Evolutionary conservation across 2,329 filamentous ascomycete species (phyloP).

Genomic region (Verticillium dahliae): DNA sequence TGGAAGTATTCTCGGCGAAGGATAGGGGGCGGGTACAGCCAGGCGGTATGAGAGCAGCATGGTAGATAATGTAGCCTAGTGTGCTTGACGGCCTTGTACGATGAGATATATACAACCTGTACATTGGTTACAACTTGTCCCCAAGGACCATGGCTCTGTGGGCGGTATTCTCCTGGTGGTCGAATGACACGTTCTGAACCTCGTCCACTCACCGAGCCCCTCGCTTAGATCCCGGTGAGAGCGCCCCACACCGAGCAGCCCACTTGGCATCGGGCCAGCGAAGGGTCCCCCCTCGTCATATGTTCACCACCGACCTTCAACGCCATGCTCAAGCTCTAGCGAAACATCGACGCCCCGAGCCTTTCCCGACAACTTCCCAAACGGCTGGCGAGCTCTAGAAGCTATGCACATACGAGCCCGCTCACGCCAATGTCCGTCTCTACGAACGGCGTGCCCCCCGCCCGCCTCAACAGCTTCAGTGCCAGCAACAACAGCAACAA

Average conservation of each 20-base stretch:
- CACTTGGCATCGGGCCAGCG: slow-evolving; percentile 11
- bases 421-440: slow-evolving; percentile 40
- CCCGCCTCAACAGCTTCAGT: slow-evolving; percentile 18
- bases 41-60: slow-evolving; percentile 44
- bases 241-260: slow-evolving; percentile 5
- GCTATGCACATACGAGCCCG: slow-evolving; percentile 35
- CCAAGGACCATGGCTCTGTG: neutral
- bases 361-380: neutral
- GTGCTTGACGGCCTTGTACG: neutral
- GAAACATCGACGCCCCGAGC: slow-evolving; percentile 8
- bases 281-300: neutral
- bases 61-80: neutral
- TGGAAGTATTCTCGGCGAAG: slow-evolving; percentile 53
- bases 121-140: neutral
- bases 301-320: slow-evolving; percentile 4
- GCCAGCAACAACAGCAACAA: slow-evolving; percentile 4
- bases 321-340: slow-evolving; percentile 3
- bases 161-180: neutral
- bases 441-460: slow-evolving; percentile 34
- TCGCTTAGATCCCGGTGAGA: neutral
- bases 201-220: too few relatives aligned
- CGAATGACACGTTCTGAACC: neutral
- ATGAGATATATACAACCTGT: neutral
- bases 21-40: slow-evolving; percentile 56
- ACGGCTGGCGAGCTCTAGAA: slow-evolving; percentile 19